Percentiles rank a stretch among this genome's conserved stretches.
Conservation (phyloP, 805 yeast genomes). For the Monosporozyma siamensis region DNA sequence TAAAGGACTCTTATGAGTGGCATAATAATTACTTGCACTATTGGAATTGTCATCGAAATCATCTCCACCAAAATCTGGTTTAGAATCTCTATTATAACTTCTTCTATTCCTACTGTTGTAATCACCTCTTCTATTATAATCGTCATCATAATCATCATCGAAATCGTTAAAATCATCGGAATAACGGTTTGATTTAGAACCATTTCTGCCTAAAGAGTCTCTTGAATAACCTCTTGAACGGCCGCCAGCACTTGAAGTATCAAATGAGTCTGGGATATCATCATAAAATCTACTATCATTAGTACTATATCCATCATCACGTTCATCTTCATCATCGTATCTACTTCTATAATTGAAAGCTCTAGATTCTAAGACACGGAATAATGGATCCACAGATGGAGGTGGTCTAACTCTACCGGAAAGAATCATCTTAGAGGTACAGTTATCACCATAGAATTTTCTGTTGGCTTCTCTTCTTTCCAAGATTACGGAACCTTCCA, state of each 20-base stretch:
- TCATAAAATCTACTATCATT: conserved; percentile 57
- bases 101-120: conserved; percentile 1
- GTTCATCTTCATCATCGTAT: conserved; percentile 49
- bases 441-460: conserved; percentile 81
- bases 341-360: conserved; percentile 56
- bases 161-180: conserved; percentile 21
- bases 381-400: conserved; percentile 77
- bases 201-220: conserved; percentile 7
- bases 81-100: conserved; percentile 7
- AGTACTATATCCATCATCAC: conserved; percentile 51
- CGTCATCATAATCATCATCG: conserved; percentile 21
- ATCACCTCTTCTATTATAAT: conserved; percentile 11
- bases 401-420: conserved; percentile 89
- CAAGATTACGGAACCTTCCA: conserved; percentile 92
- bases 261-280: conserved; percentile 41
- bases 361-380: conserved; percentile 76
- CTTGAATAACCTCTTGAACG: conserved; percentile 19
- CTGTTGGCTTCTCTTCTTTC: conserved; percentile 96
- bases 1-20: conserved; percentile 20
- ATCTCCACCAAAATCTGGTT: conserved; percentile 7
- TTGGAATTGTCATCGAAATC: conserved; percentile 24
- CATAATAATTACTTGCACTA: conserved; percentile 36
- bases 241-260: conserved; percentile 29
- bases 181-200: conserved; percentile 10
- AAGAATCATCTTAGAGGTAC: conserved; percentile 80